These are phyloP conservation scores for Ceratocystis diversiconidia DNA, from an alignment of 2,329 filamentous ascomycete species.

Conservation along the genomic window DNA sequence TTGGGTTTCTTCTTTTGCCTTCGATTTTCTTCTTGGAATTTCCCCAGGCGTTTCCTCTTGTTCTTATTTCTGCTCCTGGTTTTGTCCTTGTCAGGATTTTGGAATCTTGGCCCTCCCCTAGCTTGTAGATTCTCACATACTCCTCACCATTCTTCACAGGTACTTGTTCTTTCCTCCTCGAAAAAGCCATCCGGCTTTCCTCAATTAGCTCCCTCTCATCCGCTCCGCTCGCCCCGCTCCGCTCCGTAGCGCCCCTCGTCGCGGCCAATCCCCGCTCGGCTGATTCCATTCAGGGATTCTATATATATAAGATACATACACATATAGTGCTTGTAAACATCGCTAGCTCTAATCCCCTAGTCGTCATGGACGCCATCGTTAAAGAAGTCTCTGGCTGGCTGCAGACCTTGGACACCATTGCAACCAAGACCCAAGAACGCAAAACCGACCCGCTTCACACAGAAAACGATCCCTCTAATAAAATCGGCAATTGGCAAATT, in stretches of 20 bases:
- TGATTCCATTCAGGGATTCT: too few relatives aligned
- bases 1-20: constrained; percentile 3
- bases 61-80: not conserved
- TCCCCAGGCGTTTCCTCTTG: not conserved
- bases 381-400: constrained; percentile 10
- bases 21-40: not conserved
- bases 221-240: not conserved
- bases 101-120: not conserved
- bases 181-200: too few relatives aligned
- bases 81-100: not conserved
- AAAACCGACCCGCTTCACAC: not conserved
- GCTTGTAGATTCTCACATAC: not conserved
- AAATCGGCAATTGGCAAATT: not conserved
- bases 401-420: constrained; percentile 7
- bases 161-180: too few relatives aligned
- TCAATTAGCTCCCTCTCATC: not conserved
- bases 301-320: too few relatives aligned
- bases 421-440: not conserved
- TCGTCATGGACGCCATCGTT: constrained; percentile 10
- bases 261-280: not conserved
- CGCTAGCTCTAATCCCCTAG: not conserved
- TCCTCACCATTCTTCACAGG: too few relatives aligned
- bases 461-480: not conserved
- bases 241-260: not conserved
- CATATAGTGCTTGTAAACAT: not conserved